Conservation (phyloP, 2,329 filamentous ascomycete species). For the Talaromyces sp. region DNA sequence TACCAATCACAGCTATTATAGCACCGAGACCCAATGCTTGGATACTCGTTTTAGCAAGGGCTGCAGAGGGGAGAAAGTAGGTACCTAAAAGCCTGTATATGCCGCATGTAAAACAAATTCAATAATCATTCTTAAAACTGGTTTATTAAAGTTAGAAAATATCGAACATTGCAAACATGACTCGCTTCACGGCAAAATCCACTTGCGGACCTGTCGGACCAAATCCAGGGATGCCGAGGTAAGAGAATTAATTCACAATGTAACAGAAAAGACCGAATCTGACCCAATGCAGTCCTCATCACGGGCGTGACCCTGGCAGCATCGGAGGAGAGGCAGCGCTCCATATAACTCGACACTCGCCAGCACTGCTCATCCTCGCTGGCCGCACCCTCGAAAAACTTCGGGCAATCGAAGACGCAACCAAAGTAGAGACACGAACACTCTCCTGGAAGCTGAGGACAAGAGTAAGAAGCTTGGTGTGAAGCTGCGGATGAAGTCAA, state of each 20-base stretch:
- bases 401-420: neutral
- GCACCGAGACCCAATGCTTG: neutral
- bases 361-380: neutral
- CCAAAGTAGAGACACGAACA: neutral
- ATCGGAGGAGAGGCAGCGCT: neutral
- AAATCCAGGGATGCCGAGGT: neutral
- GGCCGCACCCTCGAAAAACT: neutral
- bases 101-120: neutral
- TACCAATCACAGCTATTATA: neutral
- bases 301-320: neutral
- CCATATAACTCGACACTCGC: neutral
- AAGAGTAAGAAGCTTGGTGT: no score
- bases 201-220: neutral
- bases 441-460: no score
- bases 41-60: neutral
- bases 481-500: neutral
- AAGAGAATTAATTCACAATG: neutral
- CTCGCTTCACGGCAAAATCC: neutral
- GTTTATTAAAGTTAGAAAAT: neutral
- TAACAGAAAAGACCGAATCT: neutral
- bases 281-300: neutral
- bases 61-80: neutral
- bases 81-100: neutral
- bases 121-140: neutral
- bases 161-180: neutral